phyloP scores from a whole-genome alignment of 2,329 filamentous ascomycete genomes.

The Rutstroemia sp. region DNA sequence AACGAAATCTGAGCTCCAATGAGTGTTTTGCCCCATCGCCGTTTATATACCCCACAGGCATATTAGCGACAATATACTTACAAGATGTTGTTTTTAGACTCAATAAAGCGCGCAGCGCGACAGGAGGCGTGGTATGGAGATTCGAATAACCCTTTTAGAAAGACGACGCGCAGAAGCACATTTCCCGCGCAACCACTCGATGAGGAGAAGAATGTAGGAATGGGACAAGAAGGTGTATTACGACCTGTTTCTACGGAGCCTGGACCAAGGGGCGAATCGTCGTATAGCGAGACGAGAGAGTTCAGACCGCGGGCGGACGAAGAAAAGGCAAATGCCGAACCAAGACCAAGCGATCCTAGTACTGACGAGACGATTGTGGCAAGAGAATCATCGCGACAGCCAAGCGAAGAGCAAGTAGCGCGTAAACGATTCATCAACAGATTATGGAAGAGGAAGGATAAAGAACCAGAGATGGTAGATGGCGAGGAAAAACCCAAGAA shows the following conservation, averaged over 20 bases:
- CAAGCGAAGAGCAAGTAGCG: slow-evolving; percentile 16
- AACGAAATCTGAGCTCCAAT: not conserved
- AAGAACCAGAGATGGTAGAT: slow-evolving; percentile 9
- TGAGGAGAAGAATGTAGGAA: slow-evolving; percentile 6
- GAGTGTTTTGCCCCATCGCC: no score
- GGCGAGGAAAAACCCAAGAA: slow-evolving; percentile 14
- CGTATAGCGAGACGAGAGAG: slow-evolving; percentile 6
- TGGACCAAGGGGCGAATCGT: not conserved
- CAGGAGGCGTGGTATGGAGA: slow-evolving; percentile 28
- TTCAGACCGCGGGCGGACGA: slow-evolving; percentile 10
- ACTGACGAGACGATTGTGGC: slow-evolving; percentile 13
- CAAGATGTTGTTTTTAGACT: slow-evolving; percentile 18
- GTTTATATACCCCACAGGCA: not conserved
- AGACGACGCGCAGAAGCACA: slow-evolving; percentile 16
- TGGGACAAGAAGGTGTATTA: slow-evolving; percentile 7
- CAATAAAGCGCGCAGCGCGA: slow-evolving; percentile 24
- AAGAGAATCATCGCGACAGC: slow-evolving; percentile 8
- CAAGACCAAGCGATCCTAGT: slow-evolving; percentile 15
- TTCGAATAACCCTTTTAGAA: slow-evolving; percentile 26
- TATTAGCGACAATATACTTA: slow-evolving; percentile 1
- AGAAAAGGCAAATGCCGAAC: slow-evolving; percentile 2
- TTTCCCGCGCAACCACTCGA: slow-evolving; percentile 4
- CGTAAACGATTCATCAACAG: slow-evolving; percentile 16
- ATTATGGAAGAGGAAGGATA: slow-evolving; percentile 14
- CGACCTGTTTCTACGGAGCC: slow-evolving; percentile 15